Evolutionary conservation across 352 stramenopile species (phyloP).

Genomic region (Thraustochytrium sp.): DNA sequence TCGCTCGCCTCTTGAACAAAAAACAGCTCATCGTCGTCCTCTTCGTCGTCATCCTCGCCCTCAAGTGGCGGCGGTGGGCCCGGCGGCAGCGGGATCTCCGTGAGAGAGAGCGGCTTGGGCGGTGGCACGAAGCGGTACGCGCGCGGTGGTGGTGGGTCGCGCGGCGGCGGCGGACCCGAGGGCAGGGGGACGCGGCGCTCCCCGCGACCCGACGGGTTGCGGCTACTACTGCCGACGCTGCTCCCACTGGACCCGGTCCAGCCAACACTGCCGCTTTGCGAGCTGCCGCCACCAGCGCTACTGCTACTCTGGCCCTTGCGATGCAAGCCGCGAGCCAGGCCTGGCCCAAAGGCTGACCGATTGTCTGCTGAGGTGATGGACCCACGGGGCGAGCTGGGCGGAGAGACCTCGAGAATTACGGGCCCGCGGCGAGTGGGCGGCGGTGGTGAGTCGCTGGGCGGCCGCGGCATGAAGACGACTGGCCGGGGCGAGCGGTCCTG

Average conservation of each 20-base stretch:
- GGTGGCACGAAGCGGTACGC: background rate
- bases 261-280: too few species aligned
- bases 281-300: too few species aligned
- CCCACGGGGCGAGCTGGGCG: too few species aligned
- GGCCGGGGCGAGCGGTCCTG: too few species aligned
- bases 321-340: too few species aligned
- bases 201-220: background rate
- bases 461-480: background rate
- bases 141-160: background rate
- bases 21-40: too few species aligned
- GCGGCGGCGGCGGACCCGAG: background rate
- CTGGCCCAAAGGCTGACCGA: too few species aligned
- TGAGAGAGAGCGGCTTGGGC: background rate
- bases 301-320: background rate
- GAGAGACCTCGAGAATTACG: too few species aligned
- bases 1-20: too few species aligned
- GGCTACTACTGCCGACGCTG: too few species aligned
- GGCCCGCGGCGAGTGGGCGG: background rate
- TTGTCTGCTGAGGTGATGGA: too few species aligned
- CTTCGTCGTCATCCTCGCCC: background rate
- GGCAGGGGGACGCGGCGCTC: background rate
- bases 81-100: background rate
- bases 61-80: background rate
- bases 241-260: too few species aligned
- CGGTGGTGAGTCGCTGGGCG: background rate